Conservation (phyloP, 495 filamentous ascomycete genomes). For the Endocarpon pusillum region DNA sequence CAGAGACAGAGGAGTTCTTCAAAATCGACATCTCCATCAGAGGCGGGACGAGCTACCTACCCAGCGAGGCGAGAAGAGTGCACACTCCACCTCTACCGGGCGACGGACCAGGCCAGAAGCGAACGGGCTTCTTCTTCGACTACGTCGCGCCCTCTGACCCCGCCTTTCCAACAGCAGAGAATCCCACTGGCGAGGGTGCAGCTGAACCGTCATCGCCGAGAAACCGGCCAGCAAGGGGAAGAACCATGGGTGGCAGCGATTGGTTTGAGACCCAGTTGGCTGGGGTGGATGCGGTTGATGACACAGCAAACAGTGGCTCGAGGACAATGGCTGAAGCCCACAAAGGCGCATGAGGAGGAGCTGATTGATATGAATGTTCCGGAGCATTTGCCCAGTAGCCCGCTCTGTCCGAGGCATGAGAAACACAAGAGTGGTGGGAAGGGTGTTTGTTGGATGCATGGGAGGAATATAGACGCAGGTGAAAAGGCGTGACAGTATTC, state of each 20-base stretch:
- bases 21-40: slow-evolving; percentile 1
- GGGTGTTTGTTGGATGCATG: slow-evolving; percentile 35
- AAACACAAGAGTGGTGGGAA: slow-evolving; percentile 34
- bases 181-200: neutral
- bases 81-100: slow-evolving; percentile 24
- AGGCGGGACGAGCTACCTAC: slow-evolving; percentile 8
- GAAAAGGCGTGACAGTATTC: too few relatives aligned
- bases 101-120: slow-evolving; percentile 13
- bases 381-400: slow-evolving; percentile 47
- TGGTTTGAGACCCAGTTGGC: neutral
- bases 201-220: neutral
- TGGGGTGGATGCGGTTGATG: neutral
- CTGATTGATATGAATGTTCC: slow-evolving; percentile 37
- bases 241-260: neutral
- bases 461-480: too few relatives aligned
- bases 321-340: slow-evolving; percentile 7
- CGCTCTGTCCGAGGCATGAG: slow-evolving; percentile 43
- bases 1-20: slow-evolving; percentile 1
- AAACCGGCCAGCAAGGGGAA: neutral
- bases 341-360: slow-evolving; percentile 4
- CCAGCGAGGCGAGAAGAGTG: slow-evolving; percentile 12
- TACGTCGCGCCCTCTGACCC: slow-evolving; percentile 10
- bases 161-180: too few relatives aligned
- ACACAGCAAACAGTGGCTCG: slow-evolving; percentile 3
- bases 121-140: slow-evolving; percentile 33